A percentile compares a stretch with the other conserved stretches of the same genome.
Conservation (phyloP, 805 yeast species). For the Suhomyces pyralidae region DNA sequence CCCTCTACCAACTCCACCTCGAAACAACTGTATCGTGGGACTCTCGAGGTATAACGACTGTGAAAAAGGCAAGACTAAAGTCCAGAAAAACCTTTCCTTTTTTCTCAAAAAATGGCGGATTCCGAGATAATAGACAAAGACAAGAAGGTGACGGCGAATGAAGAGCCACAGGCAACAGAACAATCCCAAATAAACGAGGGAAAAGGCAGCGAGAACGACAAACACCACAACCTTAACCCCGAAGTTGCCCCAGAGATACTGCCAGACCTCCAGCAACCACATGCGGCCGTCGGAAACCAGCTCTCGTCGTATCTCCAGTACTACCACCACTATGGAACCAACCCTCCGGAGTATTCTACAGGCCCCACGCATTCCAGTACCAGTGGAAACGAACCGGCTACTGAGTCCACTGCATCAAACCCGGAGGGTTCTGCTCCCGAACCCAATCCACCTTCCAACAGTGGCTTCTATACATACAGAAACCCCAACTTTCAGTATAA, state of each 20-base stretch:
- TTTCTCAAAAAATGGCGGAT: neutral
- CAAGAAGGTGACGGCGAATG: neutral
- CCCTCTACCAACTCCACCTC: neutral
- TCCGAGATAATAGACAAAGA: neutral
- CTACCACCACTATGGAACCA: constrained; percentile 2
- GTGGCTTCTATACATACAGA: constrained; percentile 3
- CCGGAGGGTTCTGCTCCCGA: neutral
- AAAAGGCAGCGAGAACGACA: neutral
- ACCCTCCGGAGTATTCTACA: neutral
- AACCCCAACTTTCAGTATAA: constrained; percentile 5
- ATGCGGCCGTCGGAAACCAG: constrained; percentile 1
- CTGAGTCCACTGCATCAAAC: neutral
- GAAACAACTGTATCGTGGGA: neutral
- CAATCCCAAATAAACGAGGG: neutral
- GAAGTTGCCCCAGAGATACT: neutral
- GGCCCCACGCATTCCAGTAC: neutral
- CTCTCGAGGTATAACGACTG: neutral
- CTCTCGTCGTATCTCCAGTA: constrained; percentile 5
- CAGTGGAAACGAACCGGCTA: neutral
- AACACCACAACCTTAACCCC: neutral
- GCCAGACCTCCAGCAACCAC: constrained; percentile 1
- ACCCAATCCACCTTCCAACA: neutral
- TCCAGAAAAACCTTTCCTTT: neutral
- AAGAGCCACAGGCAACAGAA: neutral
- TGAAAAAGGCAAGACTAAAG: neutral